Conservation (phyloP, 176 grass and related monocot species). For the Thalia dealbata region DNA sequence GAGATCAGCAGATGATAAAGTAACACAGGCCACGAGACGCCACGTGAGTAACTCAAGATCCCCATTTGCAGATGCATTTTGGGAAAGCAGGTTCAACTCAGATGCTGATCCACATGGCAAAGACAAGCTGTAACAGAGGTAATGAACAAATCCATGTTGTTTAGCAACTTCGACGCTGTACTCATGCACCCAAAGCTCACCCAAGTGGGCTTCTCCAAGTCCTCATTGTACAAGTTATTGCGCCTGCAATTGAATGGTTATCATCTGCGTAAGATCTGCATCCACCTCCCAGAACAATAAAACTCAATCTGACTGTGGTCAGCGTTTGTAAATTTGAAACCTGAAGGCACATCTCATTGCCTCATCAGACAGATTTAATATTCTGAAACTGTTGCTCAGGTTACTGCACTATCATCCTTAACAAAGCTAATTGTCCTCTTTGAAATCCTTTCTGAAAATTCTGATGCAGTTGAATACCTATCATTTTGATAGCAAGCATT, state of each 20-base stretch:
- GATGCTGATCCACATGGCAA: too few relatives aligned
- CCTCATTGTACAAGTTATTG: too few relatives aligned
- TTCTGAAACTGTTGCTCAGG: background rate
- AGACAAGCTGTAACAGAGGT: too few relatives aligned
- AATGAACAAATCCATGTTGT: too few relatives aligned
- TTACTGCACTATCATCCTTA: conserved; percentile 26
- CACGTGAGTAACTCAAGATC: background rate
- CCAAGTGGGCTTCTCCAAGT: background rate
- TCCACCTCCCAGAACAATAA: background rate
- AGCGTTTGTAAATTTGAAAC: background rate
- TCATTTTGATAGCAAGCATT: conserved; percentile 57
- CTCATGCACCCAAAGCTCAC: background rate
- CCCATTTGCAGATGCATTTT: background rate
- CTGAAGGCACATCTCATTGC: background rate
- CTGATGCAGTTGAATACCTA: conserved; percentile 60
- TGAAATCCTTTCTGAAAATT: conserved; percentile 54
- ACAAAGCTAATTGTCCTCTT: conserved; percentile 32
- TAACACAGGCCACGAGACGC: background rate
- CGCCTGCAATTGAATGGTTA: background rate
- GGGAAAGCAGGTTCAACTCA: background rate
- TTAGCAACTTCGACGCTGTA: background rate
- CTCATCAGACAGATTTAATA: background rate
- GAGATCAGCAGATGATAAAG: too few relatives aligned
- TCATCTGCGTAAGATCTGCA: background rate
- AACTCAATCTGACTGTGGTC: background rate